Conservation (phyloP, 2,329 filamentous ascomycete genomes). For the Ceratocystis albifundus region DNA sequence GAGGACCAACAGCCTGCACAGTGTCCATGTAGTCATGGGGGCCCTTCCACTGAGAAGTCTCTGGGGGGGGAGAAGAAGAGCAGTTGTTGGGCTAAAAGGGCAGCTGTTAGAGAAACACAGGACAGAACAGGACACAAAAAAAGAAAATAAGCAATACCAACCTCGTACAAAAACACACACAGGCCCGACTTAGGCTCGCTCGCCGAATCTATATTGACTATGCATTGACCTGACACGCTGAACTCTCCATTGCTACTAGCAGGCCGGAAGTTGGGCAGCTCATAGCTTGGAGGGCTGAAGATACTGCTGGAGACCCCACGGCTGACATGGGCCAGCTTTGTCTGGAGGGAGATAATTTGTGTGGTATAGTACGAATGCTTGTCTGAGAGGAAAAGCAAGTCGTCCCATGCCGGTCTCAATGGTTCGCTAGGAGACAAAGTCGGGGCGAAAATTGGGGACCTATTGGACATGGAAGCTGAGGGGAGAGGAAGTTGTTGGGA, state of each 20-base stretch:
- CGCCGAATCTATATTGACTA: conserved; percentile 28
- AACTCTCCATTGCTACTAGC: conserved; percentile 32
- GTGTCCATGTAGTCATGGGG: conserved; percentile 30
- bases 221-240: conserved; percentile 35
- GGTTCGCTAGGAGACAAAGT: conserved; percentile 30
- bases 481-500: conserved; percentile 18
- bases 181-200: conserved; percentile 31
- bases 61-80: conserved; percentile 28
- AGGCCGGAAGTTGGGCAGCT: conserved; percentile 32
- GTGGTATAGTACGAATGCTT: conserved; percentile 31
- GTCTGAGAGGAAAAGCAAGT: conserved; percentile 35
- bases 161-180: conserved; percentile 45
- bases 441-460: neutral
- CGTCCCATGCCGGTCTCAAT: conserved; percentile 41
- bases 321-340: conserved; percentile 28
- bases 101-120: neutral
- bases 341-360: conserved; percentile 38
- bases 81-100: conserved; percentile 36
- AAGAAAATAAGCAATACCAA: conserved; percentile 27
- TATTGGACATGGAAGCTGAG: conserved; percentile 13
- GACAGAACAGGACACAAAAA: neutral
- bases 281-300: conserved; percentile 29
- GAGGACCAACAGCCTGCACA: conserved; percentile 37
- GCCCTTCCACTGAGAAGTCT: conserved; percentile 32
- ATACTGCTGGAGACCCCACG: conserved; percentile 9